Percentiles rank a stretch among this genome's conserved stretches.
Conservation (phyloP, 495 filamentous ascomycete species). For the Penicillium odoratum region DNA sequence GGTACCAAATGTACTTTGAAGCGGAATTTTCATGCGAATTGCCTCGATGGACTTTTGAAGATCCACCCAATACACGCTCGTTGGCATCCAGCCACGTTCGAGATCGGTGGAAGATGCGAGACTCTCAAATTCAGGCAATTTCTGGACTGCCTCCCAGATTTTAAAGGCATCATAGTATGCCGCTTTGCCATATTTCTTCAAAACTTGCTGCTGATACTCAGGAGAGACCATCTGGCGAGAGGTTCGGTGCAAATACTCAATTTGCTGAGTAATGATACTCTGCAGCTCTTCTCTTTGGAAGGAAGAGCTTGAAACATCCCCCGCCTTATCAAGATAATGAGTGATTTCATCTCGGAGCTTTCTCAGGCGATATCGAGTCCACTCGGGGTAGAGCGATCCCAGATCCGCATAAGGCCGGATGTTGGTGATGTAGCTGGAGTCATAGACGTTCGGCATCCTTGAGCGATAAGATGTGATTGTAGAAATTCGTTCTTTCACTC, state of each 20-base stretch:
- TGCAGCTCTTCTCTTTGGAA: conserved; percentile 7
- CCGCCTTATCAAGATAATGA: conserved; percentile 8
- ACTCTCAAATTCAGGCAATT: conserved; percentile 15
- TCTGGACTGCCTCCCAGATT: conserved; percentile 20
- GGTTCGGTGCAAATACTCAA: conserved; percentile 19
- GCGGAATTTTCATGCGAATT: conserved; percentile 10
- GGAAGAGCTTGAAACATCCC: background rate
- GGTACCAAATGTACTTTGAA: conserved; percentile 15
- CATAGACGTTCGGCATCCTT: conserved; percentile 22
- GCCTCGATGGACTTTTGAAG: conserved; percentile 16
- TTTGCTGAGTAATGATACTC: conserved; percentile 15
- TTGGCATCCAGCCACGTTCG: conserved; percentile 12
- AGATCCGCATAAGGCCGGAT: conserved; percentile 31
- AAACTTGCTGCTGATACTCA: conserved; percentile 3
- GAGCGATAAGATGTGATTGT: conserved; percentile 36
- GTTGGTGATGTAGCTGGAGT: conserved; percentile 34
- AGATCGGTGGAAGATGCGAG: conserved; percentile 14
- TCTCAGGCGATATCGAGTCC: conserved; percentile 28
- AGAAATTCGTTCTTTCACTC: conserved; percentile 33
- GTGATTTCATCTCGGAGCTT: conserved; percentile 19
- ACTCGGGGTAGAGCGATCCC: conserved; percentile 28
- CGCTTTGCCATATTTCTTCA: conserved; percentile 13
- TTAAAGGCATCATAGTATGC: conserved; percentile 18
- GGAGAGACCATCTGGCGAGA: conserved; percentile 20
- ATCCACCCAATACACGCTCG: conserved; percentile 19